A percentile compares a stretch with the other conserved stretches of the same genome.
Evolutionary conservation across 2,329 filamentous ascomycete species (phyloP).

Genomic region (Ophiobolus disseminans): DNA sequence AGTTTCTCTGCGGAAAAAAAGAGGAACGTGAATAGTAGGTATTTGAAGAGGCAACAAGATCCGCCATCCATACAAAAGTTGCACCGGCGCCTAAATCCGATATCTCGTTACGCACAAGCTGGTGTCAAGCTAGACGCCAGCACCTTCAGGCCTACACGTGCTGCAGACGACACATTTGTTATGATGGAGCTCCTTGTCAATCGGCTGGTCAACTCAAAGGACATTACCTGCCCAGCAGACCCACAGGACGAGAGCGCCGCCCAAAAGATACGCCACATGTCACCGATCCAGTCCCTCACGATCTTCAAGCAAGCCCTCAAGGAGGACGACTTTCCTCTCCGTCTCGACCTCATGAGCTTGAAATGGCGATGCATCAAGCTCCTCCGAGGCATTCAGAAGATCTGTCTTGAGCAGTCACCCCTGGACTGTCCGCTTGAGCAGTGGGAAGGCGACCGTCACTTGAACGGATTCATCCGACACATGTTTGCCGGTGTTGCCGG

Average conservation of each 20-base stretch:
- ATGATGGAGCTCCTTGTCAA: not conserved
- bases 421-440: not conserved
- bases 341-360: not conserved
- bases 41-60: no score
- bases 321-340: not conserved
- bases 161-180: not conserved
- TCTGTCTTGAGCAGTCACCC: not conserved
- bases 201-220: not conserved
- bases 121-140: not conserved
- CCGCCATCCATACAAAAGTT: not conserved
- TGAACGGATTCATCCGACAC: no score
- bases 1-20: no score
- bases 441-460: no score
- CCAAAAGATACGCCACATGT: not conserved
- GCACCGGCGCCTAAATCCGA: not conserved
- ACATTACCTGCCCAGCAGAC: not conserved
- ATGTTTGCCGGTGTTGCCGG: no score
- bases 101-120: not conserved
- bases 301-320: conserved; percentile 1
- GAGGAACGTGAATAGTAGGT: no score
- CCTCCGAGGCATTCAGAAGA: not conserved
- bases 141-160: not conserved
- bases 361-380: conserved; percentile 1
- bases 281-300: not conserved
- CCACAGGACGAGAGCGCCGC: not conserved